phyloP scores from a whole-genome alignment of 495 filamentous ascomycete genomes.

The Lophium mytilinum region DNA sequence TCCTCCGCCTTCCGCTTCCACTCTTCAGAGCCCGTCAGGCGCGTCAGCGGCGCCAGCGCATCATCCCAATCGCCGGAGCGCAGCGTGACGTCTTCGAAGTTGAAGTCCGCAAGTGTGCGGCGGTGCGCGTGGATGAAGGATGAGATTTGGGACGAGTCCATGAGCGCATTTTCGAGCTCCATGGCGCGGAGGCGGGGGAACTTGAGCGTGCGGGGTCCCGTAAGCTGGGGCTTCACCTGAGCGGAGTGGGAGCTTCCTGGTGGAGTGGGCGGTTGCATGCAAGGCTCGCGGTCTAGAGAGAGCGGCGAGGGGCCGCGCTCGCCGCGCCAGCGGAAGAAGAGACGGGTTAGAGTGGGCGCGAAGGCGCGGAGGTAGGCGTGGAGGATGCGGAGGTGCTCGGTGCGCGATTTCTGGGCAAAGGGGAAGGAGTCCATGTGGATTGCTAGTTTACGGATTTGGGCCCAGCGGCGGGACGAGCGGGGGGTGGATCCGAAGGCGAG shows the following conservation, averaged over 20 bases:
- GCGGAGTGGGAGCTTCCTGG: conserved; percentile 34
- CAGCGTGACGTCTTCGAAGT: conserved; percentile 61
- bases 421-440: conserved; percentile 60
- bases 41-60: conserved; percentile 57
- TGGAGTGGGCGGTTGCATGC: conserved; percentile 40
- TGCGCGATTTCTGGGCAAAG: conserved; percentile 40
- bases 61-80: conserved; percentile 66
- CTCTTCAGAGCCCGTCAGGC: conserved; percentile 43
- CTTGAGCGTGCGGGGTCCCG: conserved; percentile 27
- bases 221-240: conserved; percentile 10
- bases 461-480: conserved; percentile 56
- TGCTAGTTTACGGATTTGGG: conserved; percentile 59
- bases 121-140: conserved; percentile 54
- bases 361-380: conserved; percentile 64
- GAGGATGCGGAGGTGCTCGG: conserved; percentile 67
- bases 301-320: conserved; percentile 58
- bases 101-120: conserved; percentile 56
- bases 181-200: conserved; percentile 54
- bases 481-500: conserved; percentile 60
- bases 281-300: conserved; percentile 53
- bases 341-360: conserved; percentile 49
- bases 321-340: conserved; percentile 66
- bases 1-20: conserved; percentile 45
- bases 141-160: conserved; percentile 59
- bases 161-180: conserved; percentile 56